These are phyloP conservation scores for Incumbomyces delicatus DNA, from an alignment of 2,329 filamentous ascomycete genomes.

Conservation along the genomic window DNA sequence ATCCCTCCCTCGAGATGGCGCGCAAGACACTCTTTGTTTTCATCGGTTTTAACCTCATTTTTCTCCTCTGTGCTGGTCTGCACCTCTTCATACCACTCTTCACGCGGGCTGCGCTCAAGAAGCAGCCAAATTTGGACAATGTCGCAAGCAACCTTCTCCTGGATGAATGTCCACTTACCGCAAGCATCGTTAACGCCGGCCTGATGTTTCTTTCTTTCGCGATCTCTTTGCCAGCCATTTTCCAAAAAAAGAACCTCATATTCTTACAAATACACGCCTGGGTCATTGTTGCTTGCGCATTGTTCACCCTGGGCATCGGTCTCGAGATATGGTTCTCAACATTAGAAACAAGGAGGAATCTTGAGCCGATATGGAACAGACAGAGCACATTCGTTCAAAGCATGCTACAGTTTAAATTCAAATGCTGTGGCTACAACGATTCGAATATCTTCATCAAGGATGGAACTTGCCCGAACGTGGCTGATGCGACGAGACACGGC, in stretches of 20 bases:
- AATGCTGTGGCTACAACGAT: conserved; percentile 73
- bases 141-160: conserved; percentile 45
- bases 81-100: conserved; percentile 45
- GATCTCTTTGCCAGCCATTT: conserved; percentile 60
- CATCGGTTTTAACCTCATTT: conserved; percentile 42
- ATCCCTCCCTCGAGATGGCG: conserved; percentile 28
- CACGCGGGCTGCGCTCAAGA: conserved; percentile 34
- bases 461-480: conserved; percentile 56
- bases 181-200: conserved; percentile 61
- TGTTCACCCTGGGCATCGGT: conserved; percentile 58
- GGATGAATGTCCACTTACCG: conserved; percentile 45
- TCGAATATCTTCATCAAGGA: conserved; percentile 63
- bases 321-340: conserved; percentile 65
- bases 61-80: conserved; percentile 42
- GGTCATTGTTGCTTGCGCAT: conserved; percentile 49
- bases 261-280: conserved; percentile 63
- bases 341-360: conserved; percentile 54
- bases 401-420: conserved; percentile 64
- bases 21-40: conserved; percentile 46
- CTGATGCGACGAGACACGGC: conserved; percentile 58
- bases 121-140: conserved; percentile 36
- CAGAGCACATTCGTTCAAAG: conserved; percentile 52
- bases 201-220: conserved; percentile 63
- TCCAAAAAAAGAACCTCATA: conserved; percentile 53
- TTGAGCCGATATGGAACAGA: conserved; percentile 50